Base-by-base conservation (phyloP, 129 eudicot species). In the Oenanthe sinensis region DNA sequence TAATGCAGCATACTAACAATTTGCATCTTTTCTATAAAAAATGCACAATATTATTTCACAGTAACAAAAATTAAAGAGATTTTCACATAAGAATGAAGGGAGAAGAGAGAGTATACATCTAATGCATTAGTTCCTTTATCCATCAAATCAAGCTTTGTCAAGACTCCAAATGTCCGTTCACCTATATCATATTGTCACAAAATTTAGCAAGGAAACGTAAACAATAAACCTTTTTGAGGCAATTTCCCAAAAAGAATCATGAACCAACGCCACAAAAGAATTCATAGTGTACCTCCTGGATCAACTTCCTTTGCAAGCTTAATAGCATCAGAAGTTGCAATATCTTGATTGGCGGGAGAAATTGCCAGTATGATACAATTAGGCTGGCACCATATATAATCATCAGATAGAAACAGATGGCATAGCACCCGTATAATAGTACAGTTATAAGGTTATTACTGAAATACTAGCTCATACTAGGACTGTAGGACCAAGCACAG, bases 261-360 rank as follows among this genome's bases (percentile, higher is more conserved):
- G 77, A n/a, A 49, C 50, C 19, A n/a, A 65, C 9, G 9, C 71
- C 40, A 40, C 40, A 13, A 7, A 42, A 65, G n/a, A 19, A 47
- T 68, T 5, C 10, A 46, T 17, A 8, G 45, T 45, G 76, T 55
- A 90, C 97, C 97, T 37, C 89, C 46, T n/a, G 97, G 96, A 83
- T 92, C 97, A 28, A 92, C 97, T 75, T 92, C 97, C 84, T 81
- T 90, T 5, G 97, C 88, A 82, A 92, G 91, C 79, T 92, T 92
- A 50, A 92, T 92, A 71, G 97, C 97, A 81, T 92, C 97, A 20
- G 97, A 92, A 47, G 97, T 92, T 40, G 97, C 97, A 75, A 92
- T 92, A 87, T 92, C 97, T 87, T 92, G 97, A 69, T 92, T 92
- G 42, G 97, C 97, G 43, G 97, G 97, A 81, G 97, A 92, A 79